Evolutionary conservation across 345 rosid species (phyloP).

Genomic region (Arabis hirsuta): DNA sequence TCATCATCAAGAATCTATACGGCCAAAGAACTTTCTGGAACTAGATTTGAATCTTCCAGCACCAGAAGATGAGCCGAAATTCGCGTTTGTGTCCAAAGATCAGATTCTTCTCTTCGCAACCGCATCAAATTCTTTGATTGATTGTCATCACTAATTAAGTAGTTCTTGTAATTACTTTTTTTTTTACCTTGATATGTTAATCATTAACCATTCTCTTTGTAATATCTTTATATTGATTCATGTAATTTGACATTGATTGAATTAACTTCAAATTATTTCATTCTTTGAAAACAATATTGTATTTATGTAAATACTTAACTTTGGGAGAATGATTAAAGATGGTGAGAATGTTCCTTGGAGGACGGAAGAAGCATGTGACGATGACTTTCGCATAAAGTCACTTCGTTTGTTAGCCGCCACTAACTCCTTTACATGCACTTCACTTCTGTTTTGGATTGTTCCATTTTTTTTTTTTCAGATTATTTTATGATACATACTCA

Average conservation of each 20-base stretch:
- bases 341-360: slow-evolving; percentile 42
- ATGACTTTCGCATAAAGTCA: slow-evolving; percentile 46
- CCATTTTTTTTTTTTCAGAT: not conserved
- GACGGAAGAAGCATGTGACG: slow-evolving; percentile 48
- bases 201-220: slow-evolving; percentile 30
- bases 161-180: slow-evolving; percentile 40
- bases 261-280: slow-evolving; percentile 39
- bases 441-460: slow-evolving; percentile 37
- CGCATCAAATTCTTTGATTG: slow-evolving; percentile 68
- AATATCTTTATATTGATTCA: slow-evolving; percentile 25
- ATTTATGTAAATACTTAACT: slow-evolving; percentile 38
- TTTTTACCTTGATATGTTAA: slow-evolving; percentile 23
- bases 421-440: slow-evolving; percentile 37
- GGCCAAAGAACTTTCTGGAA: slow-evolving; percentile 45
- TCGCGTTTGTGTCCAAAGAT: slow-evolving; percentile 51
- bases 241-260: slow-evolving; percentile 42
- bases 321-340: slow-evolving; percentile 43
- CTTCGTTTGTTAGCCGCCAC: slow-evolving; percentile 46
- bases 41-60: slow-evolving; percentile 97
- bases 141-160: slow-evolving; percentile 70
- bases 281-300: not conserved
- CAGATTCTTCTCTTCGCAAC: slow-evolving; percentile 64
- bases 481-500: not conserved
- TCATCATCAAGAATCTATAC: slow-evolving; percentile 44
- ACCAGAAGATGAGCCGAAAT: slow-evolving; percentile 74